Conservation (phyloP, 2,329 filamentous ascomycete genomes). For the Penicillium sclerotigenum region DNA sequence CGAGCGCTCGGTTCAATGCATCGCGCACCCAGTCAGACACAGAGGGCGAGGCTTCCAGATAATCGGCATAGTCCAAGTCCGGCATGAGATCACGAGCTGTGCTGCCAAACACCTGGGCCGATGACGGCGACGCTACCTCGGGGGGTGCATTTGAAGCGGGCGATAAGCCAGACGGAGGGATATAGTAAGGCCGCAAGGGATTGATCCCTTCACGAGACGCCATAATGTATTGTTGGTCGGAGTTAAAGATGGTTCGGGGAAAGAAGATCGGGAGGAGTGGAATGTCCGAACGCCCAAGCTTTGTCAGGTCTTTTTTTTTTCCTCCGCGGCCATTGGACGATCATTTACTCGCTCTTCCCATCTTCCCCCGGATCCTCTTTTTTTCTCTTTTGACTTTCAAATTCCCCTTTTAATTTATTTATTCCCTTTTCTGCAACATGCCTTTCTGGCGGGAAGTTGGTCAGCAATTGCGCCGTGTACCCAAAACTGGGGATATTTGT, state of each 20-base stretch:
- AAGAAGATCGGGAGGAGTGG: constrained; percentile 14
- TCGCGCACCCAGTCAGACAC: constrained; percentile 71
- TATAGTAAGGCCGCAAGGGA: constrained; percentile 60
- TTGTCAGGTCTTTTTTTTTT: constrained; percentile 26
- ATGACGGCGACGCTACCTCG: constrained; percentile 37
- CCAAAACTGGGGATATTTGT: constrained; percentile 52
- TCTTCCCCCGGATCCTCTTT: constrained; percentile 22
- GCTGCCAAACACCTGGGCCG: constrained; percentile 53
- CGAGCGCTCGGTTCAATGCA: constrained; percentile 77
- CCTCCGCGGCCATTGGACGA: constrained; percentile 25
- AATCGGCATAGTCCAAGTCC: constrained; percentile 89
- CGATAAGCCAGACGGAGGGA: constrained; percentile 62
- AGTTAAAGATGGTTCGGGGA: constrained; percentile 16
- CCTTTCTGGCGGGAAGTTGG: constrained; percentile 35
- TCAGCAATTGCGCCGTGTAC: constrained; percentile 47
- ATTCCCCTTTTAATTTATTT: constrained; percentile 5
- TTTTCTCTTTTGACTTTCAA: constrained; percentile 13
- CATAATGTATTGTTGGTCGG: constrained; percentile 38
- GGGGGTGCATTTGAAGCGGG: constrained; percentile 37
- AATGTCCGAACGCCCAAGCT: constrained; percentile 20
- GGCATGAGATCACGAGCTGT: constrained; percentile 80
- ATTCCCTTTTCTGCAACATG: constrained; percentile 23
- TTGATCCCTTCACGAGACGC: constrained; percentile 53
- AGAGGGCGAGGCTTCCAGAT: constrained; percentile 74
- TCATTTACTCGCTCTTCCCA: constrained; percentile 9